phyloP scores from a whole-genome alignment of 176 grass and related monocot species.

The Ensete glaucum region DNA sequence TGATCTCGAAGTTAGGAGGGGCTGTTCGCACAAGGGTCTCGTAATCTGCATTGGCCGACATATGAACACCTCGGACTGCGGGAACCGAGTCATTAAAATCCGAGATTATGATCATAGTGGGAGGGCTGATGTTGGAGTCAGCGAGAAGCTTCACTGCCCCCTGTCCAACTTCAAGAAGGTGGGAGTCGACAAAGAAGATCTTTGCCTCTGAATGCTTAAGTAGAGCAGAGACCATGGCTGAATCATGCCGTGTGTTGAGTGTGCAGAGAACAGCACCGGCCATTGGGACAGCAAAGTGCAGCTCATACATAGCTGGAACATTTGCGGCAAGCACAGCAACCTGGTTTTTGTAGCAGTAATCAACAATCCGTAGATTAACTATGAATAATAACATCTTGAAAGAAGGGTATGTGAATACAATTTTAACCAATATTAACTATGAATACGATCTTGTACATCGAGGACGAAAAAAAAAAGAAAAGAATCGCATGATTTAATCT shows the following conservation, averaged over 20 bases:
- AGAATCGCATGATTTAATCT: too few relatives aligned
- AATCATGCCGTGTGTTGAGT: constrained; percentile 71
- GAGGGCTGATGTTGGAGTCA: constrained; percentile 19
- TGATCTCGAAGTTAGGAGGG: constrained; percentile 22
- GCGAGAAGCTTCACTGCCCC: constrained; percentile 46
- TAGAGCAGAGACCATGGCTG: constrained; percentile 44
- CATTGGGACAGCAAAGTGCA: constrained; percentile 81
- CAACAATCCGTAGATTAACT: neutral
- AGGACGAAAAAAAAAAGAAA: too few relatives aligned
- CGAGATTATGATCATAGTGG: constrained; percentile 34
- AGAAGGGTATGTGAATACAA: neutral
- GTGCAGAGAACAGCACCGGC: constrained; percentile 60
- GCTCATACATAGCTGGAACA: constrained; percentile 61
- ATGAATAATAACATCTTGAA: neutral
- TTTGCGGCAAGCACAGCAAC: constrained; percentile 72
- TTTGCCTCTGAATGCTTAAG: constrained; percentile 69
- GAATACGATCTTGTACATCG: too few relatives aligned
- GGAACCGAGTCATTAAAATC: constrained; percentile 21
- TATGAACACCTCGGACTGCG: neutral
- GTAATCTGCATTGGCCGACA: constrained; percentile 30
- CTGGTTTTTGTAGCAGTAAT: constrained; percentile 20
- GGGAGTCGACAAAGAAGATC: constrained; percentile 55
- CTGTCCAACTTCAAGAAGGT: constrained; percentile 29
- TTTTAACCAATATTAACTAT: neutral
- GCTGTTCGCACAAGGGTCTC: constrained; percentile 33